Evolutionary conservation across 2,329 filamentous ascomycete genomes (phyloP).

Genomic region (Colletotrichum caudatum): DNA sequence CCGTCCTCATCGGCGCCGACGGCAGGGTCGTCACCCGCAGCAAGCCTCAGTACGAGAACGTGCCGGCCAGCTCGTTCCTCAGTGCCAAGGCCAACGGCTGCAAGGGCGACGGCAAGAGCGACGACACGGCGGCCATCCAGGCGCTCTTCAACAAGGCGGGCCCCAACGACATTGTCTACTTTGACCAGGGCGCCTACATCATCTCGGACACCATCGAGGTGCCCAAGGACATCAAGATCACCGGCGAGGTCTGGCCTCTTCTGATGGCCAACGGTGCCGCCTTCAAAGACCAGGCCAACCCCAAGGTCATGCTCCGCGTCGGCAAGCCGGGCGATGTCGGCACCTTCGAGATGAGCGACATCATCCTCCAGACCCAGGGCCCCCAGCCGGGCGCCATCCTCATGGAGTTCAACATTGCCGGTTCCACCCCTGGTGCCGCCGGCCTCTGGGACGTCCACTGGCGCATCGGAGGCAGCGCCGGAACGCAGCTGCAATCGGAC

Average conservation of each 20-base stretch:
- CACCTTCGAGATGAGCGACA: slow-evolving; percentile 86
- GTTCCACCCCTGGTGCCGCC: slow-evolving; percentile 73
- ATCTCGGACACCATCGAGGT: slow-evolving; percentile 77
- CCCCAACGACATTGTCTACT: slow-evolving; percentile 75
- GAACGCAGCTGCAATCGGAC: slow-evolving; percentile 84
- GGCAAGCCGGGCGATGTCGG: slow-evolving; percentile 82
- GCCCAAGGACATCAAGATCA: slow-evolving; percentile 85
- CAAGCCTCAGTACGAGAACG: slow-evolving; percentile 87
- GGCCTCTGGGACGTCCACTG: slow-evolving; percentile 98
- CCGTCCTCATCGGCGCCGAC: slow-evolving; percentile 68
- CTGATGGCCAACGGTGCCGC: slow-evolving; percentile 83
- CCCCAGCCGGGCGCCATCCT: slow-evolving; percentile 88
- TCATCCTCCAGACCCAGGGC: slow-evolving; percentile 87
- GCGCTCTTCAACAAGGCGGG: slow-evolving; percentile 76
- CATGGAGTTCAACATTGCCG: slow-evolving; percentile 90
- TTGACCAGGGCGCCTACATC: slow-evolving; percentile 80
- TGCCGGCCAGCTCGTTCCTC: slow-evolving; percentile 77
- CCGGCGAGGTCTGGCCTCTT: slow-evolving; percentile 90
- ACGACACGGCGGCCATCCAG: slow-evolving; percentile 90
- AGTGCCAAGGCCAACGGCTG: slow-evolving; percentile 87
- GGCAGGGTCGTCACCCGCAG: slow-evolving; percentile 84
- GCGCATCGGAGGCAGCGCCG: slow-evolving; percentile 87
- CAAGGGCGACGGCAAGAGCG: slow-evolving; percentile 86
- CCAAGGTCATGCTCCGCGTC: slow-evolving; percentile 86
- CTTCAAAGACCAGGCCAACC: slow-evolving; percentile 81